Evolutionary conservation across 225 moss, liverwort and hornwort species (phyloP).

Genomic region (Thuidium tamariscinum): DNA sequence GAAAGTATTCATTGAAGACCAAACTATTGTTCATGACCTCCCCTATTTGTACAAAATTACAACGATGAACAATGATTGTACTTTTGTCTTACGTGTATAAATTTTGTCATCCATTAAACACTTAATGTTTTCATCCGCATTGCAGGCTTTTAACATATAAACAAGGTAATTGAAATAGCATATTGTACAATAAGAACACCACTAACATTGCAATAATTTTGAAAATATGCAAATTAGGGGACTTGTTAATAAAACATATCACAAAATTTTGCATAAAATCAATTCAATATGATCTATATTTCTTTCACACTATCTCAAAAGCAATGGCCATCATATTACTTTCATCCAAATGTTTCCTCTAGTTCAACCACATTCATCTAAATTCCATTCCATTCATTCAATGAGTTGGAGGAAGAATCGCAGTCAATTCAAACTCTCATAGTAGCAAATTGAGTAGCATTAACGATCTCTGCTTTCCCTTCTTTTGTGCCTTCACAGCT

Average conservation of each 20-base stretch:
- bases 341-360: not conserved
- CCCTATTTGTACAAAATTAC: too few relatives aligned
- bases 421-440: not conserved
- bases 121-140: too few relatives aligned
- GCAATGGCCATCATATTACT: too few relatives aligned
- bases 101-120: too few relatives aligned
- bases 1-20: too few relatives aligned
- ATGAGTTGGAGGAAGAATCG: not conserved
- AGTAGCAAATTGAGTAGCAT: not conserved
- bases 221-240: not conserved
- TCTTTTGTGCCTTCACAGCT: not conserved
- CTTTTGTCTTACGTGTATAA: too few relatives aligned
- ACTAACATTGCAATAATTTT: not conserved
- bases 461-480: not conserved
- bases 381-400: too few relatives aligned
- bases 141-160: too few relatives aligned
- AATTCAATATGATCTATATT: not conserved
- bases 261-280: not conserved
- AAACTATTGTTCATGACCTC: too few relatives aligned
- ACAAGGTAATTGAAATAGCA: not conserved
- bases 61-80: too few relatives aligned
- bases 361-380: not conserved
- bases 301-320: not conserved
- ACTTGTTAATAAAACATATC: not conserved
- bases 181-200: not conserved